Base-by-base conservation (phyloP, 805 yeast species). In the Spathaspora girioi region DNA sequence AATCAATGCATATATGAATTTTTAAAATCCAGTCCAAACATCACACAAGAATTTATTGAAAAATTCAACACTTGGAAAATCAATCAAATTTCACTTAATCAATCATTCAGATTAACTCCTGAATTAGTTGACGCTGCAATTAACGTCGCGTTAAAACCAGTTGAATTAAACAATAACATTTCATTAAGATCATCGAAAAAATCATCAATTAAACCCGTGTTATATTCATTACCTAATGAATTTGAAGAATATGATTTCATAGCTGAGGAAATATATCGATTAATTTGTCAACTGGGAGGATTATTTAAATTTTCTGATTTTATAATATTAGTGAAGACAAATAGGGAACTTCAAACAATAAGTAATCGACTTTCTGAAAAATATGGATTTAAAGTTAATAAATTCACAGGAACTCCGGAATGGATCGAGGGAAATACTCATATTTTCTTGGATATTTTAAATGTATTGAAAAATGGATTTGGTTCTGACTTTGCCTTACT, bases 1-100 rank as follows among this genome's bases (percentile, higher is more conserved):
- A 75, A 82, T 61, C 93, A 87, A 65, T 77, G 87, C 48, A 83
- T 87, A 27, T 87, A 84, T 61, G 83, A 75, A 27, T 87, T 87
- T 61, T 60, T 86, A 41, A 89, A 89, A 0, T 72, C 84, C 0
- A 69, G 72, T 43, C 70, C 72, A 1, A 48, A 61, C 3, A 49
- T 73, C 10, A 55, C 47, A n/a, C 27, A 44, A 6, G 54, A 56
- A 17, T 61, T 73, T 38, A 65, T 66, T 0, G 49, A 46, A 8
- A 55, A 49, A 48, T 40, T 50, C n/a, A 29, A 26, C 11, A 10
- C 38, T 6, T 50, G 48, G 53, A 45, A 47, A 40, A 54, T 61
- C 2, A 61, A 54, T 20, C 68, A 71, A n/a, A 57, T 77, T 1
- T 58, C 65, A 15, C 57, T 86, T 48, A 57, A 63, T 17, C 83